phyloP scores from a whole-genome alignment of 2,329 filamentous ascomycete genomes.

The Penicillium sp. region DNA sequence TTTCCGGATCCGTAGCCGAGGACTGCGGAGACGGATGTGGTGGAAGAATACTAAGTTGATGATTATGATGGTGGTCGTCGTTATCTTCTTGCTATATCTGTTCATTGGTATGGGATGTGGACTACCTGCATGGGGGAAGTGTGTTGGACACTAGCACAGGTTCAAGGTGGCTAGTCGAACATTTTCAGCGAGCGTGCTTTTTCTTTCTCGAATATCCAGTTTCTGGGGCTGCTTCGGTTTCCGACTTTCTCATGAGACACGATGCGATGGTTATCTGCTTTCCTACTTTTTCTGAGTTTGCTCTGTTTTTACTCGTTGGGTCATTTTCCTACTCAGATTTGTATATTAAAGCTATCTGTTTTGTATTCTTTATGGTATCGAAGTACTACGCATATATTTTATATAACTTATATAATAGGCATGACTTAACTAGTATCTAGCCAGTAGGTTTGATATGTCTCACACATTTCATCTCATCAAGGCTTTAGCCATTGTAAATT shows the following conservation, averaged over 20 bases:
- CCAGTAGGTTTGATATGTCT: neutral
- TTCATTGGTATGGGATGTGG: conserved; percentile 73
- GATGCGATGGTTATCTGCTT: conserved; percentile 9
- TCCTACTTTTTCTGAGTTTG: neutral
- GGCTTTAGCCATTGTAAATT: neutral
- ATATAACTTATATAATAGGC: neutral
- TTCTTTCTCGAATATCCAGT: neutral
- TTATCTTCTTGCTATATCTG: conserved; percentile 67
- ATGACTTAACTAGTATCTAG: neutral
- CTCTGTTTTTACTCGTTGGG: neutral
- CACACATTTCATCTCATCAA: neutral
- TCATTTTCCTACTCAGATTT: neutral
- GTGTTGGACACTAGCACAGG: conserved; percentile 33
- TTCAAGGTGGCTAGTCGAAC: neutral
- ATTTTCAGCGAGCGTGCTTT: conserved; percentile 16
- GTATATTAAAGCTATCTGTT: conserved; percentile 10
- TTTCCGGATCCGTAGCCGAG: conserved; percentile 82
- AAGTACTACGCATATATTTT: neutral
- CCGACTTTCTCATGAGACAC: conserved; percentile 15
- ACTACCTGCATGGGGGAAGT: conserved; percentile 56
- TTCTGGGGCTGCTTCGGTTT: conserved; percentile 1
- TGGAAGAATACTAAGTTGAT: conserved; percentile 99
- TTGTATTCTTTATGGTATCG: neutral
- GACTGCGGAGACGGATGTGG: conserved; percentile 93
- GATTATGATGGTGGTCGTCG: conserved; percentile 71